Evolutionary conservation across 768 basidiomycete genomes (phyloP), one percentile per base, ranked within the genome.

Genomic region (Daedaleopsis nitida): DNA sequence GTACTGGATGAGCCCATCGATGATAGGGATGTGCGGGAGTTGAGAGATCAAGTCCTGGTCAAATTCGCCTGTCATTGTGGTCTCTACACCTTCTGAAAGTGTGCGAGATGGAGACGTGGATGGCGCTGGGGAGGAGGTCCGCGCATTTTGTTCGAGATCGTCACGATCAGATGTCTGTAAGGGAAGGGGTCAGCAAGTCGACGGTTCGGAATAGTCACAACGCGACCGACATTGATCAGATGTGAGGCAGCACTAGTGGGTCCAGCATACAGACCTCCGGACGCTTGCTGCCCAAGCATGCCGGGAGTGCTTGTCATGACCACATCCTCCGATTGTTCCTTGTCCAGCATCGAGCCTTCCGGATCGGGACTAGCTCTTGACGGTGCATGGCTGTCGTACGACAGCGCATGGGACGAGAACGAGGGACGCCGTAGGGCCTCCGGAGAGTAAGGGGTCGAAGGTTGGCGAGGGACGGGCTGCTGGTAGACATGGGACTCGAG

Each of bases 261-360:
- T n/a, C 91, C 91, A 45, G 88, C 82, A 72, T 89, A 94, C 47
- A 90, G 77, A 11, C 90, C 90, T 16, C 87, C 84, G 59, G 84
- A 82, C 2, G 79, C 81, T 65, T 84, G 86, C 55, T 79, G 82
- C 50, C 87, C 87, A 34, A 89, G 78, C 77, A 89, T 85, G 14
- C 88, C 87, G 37, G 89, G 90, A 1, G 78, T 76, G 17, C 73
- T 73, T 50, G 74, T 74, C 66, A 59, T 62, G 35, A 52, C 58
- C 35, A 51, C 45, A 34, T 56, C 56, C 54, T 59, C 58, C 10
- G 44, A 14, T 38, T 55, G 43, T 50, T 61, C 54, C 37, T 59
- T 61, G 6, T 82, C 82, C 48, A 82, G 82, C 24, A 74, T 72
- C 42, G 76, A 70, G 56, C 84, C 82, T 21, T 74, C 68, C 47